phyloP scores from a whole-genome alignment of 345 rosid species.

The Alliaria petiolata region DNA sequence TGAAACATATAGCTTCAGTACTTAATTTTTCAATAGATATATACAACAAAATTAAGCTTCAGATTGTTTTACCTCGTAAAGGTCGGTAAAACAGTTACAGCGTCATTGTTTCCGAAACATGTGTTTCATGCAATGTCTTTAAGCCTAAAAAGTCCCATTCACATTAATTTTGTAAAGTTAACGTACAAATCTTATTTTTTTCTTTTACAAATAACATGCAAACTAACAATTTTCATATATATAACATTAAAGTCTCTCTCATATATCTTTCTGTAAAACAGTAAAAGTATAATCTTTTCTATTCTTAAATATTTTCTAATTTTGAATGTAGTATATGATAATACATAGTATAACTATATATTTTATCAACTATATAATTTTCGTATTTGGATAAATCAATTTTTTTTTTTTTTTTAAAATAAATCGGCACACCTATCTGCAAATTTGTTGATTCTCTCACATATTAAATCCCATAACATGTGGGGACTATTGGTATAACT shows the following conservation, averaged over 20 bases:
- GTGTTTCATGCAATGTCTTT: not conserved
- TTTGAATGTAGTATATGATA: no score
- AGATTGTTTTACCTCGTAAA: not conserved
- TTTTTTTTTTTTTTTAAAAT: not conserved
- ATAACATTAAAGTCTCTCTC: not conserved
- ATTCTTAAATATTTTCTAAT: not conserved
- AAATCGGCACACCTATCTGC: not conserved
- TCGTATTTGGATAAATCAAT: no score
- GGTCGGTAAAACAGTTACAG: not conserved
- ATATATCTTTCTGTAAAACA: not conserved
- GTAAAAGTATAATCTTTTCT: not conserved
- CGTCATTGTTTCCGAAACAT: not conserved
- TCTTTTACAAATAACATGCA: not conserved
- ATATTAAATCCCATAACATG: not conserved
- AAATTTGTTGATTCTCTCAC: not conserved
- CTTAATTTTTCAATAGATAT: not conserved
- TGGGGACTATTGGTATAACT: not conserved
- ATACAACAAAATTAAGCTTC: not conserved
- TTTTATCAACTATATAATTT: no score
- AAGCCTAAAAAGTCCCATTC: not conserved
- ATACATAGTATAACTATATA: no score
- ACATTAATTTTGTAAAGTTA: constrained; percentile 8
- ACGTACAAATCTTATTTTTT: not conserved
- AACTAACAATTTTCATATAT: not conserved
- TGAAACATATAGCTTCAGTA: not conserved